These are phyloP conservation scores for Aspergillus nidulans DNA, from an alignment of 495 filamentous ascomycete genomes.

Conservation along the genomic window DNA sequence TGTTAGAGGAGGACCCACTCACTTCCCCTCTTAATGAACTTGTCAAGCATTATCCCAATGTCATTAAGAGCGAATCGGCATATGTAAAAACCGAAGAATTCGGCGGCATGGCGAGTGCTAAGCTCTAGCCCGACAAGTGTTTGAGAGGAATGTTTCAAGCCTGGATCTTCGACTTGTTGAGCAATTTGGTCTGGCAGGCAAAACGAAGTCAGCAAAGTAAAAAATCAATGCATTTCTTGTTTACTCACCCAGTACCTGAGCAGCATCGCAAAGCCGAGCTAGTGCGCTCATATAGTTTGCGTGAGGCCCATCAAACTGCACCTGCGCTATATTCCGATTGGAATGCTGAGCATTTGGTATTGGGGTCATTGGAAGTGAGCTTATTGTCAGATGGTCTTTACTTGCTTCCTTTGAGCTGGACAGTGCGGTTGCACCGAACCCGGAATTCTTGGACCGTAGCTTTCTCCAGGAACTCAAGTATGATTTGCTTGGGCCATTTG, in stretches of 20 bases:
- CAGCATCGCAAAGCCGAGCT: constrained; percentile 89
- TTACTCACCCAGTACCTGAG: constrained; percentile 81
- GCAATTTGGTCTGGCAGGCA: constrained; percentile 80
- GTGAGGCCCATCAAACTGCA: constrained; percentile 77
- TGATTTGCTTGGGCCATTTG: constrained; percentile 59
- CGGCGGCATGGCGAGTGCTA: constrained; percentile 86
- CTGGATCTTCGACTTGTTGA: constrained; percentile 91
- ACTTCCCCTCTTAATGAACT: constrained; percentile 91
- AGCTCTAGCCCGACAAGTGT: constrained; percentile 93
- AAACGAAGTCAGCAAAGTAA: neutral
- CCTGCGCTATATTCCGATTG: constrained; percentile 63
- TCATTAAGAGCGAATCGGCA: constrained; percentile 90
- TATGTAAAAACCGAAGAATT: constrained; percentile 96
- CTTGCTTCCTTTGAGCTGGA: constrained; percentile 42
- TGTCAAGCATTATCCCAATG: constrained; percentile 82
- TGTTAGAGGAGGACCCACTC: constrained; percentile 77
- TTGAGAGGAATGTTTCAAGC: constrained; percentile 72
- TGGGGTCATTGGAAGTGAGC: constrained; percentile 77
- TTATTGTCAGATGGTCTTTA: constrained; percentile 60
- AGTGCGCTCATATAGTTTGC: constrained; percentile 86
- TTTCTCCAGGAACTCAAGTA: constrained; percentile 75
- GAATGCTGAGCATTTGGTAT: constrained; percentile 53
- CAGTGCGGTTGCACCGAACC: constrained; percentile 40
- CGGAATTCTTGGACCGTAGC: constrained; percentile 80
- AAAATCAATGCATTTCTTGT: neutral